Conservation (phyloP, 495 filamentous ascomycete genomes). For the Margaritispora aquatica region DNA sequence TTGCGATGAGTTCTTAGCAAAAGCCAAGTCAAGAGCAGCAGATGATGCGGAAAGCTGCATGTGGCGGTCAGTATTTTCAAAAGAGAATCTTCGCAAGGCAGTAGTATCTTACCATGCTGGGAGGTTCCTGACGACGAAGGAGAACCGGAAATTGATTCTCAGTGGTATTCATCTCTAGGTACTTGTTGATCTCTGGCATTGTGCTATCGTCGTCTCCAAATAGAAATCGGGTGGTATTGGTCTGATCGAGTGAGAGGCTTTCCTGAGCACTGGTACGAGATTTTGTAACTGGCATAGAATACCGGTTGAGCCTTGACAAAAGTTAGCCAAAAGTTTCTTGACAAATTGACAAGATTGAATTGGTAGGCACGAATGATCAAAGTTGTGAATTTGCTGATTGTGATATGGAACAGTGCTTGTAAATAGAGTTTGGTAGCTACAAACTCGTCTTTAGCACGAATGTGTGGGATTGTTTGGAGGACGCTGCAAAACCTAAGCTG, state of each 20-base stretch:
- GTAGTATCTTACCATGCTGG: slow-evolving; percentile 16
- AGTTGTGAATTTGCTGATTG: too few relatives aligned
- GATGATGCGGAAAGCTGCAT: slow-evolving; percentile 72
- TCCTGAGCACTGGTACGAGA: slow-evolving; percentile 52
- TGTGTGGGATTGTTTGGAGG: too few relatives aligned
- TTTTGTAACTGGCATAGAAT: slow-evolving; percentile 81
- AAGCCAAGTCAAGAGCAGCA: slow-evolving; percentile 73
- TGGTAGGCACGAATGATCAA: too few relatives aligned
- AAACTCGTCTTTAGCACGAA: neutral
- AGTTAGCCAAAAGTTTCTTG: slow-evolving; percentile 24
- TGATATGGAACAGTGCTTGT: too few relatives aligned
- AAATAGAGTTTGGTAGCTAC: neutral
- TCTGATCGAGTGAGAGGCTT: slow-evolving; percentile 50
- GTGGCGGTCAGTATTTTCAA: slow-evolving; percentile 20
- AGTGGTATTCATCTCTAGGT: slow-evolving; percentile 64
- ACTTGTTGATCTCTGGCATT: slow-evolving; percentile 59
- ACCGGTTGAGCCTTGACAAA: slow-evolving; percentile 61
- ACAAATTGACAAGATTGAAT: too few relatives aligned
- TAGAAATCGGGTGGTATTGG: slow-evolving; percentile 75
- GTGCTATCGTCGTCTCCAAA: slow-evolving; percentile 71
- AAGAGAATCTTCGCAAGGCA: neutral
- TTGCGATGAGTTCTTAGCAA: slow-evolving; percentile 45
- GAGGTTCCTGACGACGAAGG: slow-evolving; percentile 20
- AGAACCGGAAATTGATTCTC: slow-evolving; percentile 71
- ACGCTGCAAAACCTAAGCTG: too few relatives aligned